Evolutionary conservation across 495 filamentous ascomycete species (phyloP).

Genomic region (Friedmanniomyces simplex): DNA sequence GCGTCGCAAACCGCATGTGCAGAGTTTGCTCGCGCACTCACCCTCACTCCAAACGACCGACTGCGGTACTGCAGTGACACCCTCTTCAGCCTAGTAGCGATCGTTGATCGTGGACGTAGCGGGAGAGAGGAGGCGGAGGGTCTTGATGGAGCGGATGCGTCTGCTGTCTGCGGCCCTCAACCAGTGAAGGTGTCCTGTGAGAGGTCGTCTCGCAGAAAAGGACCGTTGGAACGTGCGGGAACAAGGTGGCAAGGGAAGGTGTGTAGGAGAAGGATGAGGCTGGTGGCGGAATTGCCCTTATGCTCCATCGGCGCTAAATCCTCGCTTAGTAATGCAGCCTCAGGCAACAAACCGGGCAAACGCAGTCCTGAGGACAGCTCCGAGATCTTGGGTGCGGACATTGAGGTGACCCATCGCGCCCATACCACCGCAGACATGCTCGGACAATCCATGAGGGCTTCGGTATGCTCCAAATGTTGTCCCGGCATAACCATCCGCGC

Average conservation of each 20-base stretch:
- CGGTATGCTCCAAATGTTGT: conserved; percentile 21
- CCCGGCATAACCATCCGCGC: background rate
- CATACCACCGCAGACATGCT: conserved; percentile 26
- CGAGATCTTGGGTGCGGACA: background rate
- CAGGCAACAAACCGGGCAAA: background rate
- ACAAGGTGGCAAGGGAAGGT: conserved; percentile 10
- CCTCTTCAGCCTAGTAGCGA: background rate
- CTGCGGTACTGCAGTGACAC: background rate
- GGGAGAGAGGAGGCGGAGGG: background rate
- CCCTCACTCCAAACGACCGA: conserved; percentile 16
- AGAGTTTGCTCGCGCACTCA: conserved; percentile 9
- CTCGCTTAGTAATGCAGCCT: background rate
- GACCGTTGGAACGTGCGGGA: conserved; percentile 21
- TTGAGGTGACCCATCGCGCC: background rate
- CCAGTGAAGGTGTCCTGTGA: conserved; percentile 33
- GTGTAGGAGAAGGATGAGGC: conserved; percentile 1
- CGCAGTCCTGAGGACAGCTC: background rate
- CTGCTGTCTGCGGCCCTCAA: conserved; percentile 25
- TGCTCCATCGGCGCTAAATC: background rate
- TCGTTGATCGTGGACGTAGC: background rate
- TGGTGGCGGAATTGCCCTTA: background rate
- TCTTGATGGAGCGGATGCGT: background rate
- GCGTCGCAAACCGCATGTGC: background rate
- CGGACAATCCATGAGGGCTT: conserved; percentile 34
- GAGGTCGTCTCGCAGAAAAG: conserved; percentile 26